phyloP scores from a whole-genome alignment of 2,329 filamentous ascomycete species.

The Cryphonectria japonica region DNA sequence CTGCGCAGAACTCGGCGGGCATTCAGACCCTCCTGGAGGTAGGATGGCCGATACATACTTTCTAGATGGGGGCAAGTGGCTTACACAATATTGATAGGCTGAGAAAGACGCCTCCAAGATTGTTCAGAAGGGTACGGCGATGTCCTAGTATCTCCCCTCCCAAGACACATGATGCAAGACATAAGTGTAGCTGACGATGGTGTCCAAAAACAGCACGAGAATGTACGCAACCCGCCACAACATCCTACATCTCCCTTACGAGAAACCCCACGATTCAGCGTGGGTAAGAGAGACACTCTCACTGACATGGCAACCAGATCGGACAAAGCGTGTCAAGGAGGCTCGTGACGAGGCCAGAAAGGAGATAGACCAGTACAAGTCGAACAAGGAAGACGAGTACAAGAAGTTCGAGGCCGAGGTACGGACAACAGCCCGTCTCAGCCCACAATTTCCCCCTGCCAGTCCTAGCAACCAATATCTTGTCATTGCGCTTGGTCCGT shows the following conservation, averaged over 20 bases:
- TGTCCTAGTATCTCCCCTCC: conserved; percentile 24
- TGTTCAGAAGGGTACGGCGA: conserved; percentile 81
- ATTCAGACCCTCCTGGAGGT: conserved; percentile 99
- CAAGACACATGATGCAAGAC: conserved; percentile 24
- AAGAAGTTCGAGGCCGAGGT: conserved; percentile 86
- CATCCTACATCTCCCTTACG: conserved; percentile 7
- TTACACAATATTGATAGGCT: conserved; percentile 60
- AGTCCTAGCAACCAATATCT: neutral
- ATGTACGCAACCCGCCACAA: conserved; percentile 61
- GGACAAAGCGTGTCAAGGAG: conserved; percentile 96
- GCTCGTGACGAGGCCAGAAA: conserved; percentile 96
- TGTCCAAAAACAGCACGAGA: conserved; percentile 68
- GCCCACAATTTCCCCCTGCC: neutral
- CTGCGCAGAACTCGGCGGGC: conserved; percentile 96
- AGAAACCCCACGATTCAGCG: neutral
- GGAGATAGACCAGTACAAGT: conserved; percentile 92
- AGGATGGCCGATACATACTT: conserved; percentile 46
- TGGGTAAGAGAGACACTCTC: neutral
- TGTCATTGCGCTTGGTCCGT: neutral
- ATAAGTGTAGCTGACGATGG: conserved; percentile 36
- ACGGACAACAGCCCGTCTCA: conserved; percentile 28
- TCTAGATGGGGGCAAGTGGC: conserved; percentile 8
- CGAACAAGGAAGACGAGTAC: conserved; percentile 90
- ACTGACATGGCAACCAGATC: conserved; percentile 57
- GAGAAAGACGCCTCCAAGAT: conserved; percentile 99